Base-by-base conservation (phyloP, 1,284 basidiomycete genomes). In the Phellopilus nigrolimitatus region DNA sequence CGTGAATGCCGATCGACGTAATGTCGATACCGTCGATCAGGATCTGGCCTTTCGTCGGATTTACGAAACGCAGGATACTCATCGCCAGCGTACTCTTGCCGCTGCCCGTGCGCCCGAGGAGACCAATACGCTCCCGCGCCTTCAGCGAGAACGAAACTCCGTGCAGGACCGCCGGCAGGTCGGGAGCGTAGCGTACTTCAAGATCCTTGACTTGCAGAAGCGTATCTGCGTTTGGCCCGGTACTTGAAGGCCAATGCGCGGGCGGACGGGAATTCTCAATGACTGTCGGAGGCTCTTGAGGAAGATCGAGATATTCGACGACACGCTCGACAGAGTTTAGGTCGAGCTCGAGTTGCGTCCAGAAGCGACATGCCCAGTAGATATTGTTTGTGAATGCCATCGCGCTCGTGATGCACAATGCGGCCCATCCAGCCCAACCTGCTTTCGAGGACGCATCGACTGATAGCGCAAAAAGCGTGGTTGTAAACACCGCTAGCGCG, bases 11-110 rank as follows among this genome's bases (percentile, higher is more conserved):
- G 56, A 98, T 94, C 4, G 71, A 82, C 0, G 87, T 84, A 52
- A 97, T 91, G 65, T 97, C 91, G 58, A 97, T 83, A 0, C 92
- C 92, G 59, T 95, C 92, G 37, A 97, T 82, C 47, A 86, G 48
- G 56, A 97, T 94, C 42, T 73, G 78, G 0, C 95, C 95, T 8
- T 71, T 69, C 1, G 78, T 72, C 0, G 93, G 92, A 61, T 98
- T 94, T 5, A 85, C 86, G 61, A 97, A 97, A 55, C 94, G 81
- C 57, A 98, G 67, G 21, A 97, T 71, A 56, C 84, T 84, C 81
- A 90, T 91, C 0, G 90, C 91, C 27, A 95, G 68, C 0, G 91
- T 93, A 13, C 80, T 76, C 34, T 66, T 67, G n/a, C 57, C 63
- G 49, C 37, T 57, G 54, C 85, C 88, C 1, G 89, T 91, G 19